A percentile compares a stretch with the other conserved stretches of the same genome.
Conservation (phyloP, 1,284 basidiomycete species). For the Pholiota adiposa region DNA sequence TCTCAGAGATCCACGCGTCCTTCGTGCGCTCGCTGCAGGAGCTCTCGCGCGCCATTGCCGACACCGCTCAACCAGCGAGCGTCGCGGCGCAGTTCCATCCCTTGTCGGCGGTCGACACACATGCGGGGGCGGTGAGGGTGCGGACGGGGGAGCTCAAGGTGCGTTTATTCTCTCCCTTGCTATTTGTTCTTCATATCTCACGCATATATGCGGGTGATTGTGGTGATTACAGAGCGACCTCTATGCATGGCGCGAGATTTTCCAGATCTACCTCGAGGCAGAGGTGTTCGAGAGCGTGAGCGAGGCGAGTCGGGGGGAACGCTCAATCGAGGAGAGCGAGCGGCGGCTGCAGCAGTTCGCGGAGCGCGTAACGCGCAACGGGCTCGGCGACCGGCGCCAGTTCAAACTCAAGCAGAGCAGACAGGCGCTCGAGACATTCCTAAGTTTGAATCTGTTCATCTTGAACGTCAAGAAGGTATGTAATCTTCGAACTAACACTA, state of each 20-base stretch:
- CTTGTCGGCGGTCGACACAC: slow-evolving; percentile 45
- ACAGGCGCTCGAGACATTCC: slow-evolving; percentile 77
- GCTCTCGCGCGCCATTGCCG: slow-evolving; percentile 66
- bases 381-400: slow-evolving; percentile 59
- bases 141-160: slow-evolving; percentile 36
- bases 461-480: slow-evolving; percentile 84
- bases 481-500: too few relatives aligned
- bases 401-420: slow-evolving; percentile 69
- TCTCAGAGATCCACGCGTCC: slow-evolving; percentile 61
- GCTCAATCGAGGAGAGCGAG: slow-evolving; percentile 77
- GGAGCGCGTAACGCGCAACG: slow-evolving; percentile 59
- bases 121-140: slow-evolving; percentile 44
- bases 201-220: slow-evolving; percentile 33
- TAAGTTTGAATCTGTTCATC: slow-evolving; percentile 82
- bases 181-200: slow-evolving; percentile 13
- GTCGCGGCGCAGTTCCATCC: slow-evolving; percentile 48
- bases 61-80: slow-evolving; percentile 63
- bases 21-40: slow-evolving; percentile 67
- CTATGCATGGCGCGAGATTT: slow-evolving; percentile 93
- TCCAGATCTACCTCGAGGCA: slow-evolving; percentile 85
- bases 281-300: slow-evolving; percentile 85
- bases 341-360: slow-evolving; percentile 73
- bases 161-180: slow-evolving; percentile 23
- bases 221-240: slow-evolving; percentile 71
- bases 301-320: slow-evolving; percentile 80